phyloP scores from a whole-genome alignment of 2,329 filamentous ascomycete genomes.

The Alternaria viburni region DNA sequence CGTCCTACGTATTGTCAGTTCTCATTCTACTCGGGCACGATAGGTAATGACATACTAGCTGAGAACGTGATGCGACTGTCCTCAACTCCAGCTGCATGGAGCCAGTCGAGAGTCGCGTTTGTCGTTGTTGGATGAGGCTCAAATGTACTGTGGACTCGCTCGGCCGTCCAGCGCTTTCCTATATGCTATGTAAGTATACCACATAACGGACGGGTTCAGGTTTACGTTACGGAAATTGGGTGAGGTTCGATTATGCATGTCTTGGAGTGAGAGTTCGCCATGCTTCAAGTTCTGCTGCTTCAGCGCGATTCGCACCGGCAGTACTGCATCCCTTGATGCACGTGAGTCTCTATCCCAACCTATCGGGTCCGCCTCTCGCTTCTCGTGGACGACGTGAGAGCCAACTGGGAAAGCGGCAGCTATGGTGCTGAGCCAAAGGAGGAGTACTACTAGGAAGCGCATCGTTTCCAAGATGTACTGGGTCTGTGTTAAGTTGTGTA shows the following conservation, averaged over 20 bases:
- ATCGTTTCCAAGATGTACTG: constrained; percentile 3
- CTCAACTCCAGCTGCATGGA: constrained; percentile 19
- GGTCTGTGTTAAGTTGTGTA: neutral
- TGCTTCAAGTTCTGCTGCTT: constrained; percentile 22
- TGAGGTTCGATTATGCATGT: constrained; percentile 25
- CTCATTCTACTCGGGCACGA: neutral
- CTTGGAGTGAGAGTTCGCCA: constrained; percentile 17
- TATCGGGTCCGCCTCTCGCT: constrained; percentile 12
- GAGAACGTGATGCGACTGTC: constrained; percentile 18
- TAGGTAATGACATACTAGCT: constrained; percentile 2
- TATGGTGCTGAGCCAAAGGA: constrained; percentile 9
- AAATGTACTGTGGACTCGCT: constrained; percentile 21
- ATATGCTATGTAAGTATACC: neutral
- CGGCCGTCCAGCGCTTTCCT: constrained; percentile 24
- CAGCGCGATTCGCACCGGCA: constrained; percentile 20
- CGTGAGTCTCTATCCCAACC: constrained; percentile 21
- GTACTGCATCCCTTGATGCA: constrained; percentile 12
- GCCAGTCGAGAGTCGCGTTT: constrained; percentile 21
- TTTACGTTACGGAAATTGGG: constrained; percentile 19
- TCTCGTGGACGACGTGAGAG: constrained; percentile 19
- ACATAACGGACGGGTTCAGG: neutral
- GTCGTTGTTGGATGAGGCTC: constrained; percentile 19
- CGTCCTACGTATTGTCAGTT: constrained; percentile 4
- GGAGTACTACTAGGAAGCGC: constrained; percentile 10
- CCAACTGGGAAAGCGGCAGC: constrained; percentile 4